Conservation (phyloP, 805 yeast species). For the Torulaspora delbrueckii region DNA sequence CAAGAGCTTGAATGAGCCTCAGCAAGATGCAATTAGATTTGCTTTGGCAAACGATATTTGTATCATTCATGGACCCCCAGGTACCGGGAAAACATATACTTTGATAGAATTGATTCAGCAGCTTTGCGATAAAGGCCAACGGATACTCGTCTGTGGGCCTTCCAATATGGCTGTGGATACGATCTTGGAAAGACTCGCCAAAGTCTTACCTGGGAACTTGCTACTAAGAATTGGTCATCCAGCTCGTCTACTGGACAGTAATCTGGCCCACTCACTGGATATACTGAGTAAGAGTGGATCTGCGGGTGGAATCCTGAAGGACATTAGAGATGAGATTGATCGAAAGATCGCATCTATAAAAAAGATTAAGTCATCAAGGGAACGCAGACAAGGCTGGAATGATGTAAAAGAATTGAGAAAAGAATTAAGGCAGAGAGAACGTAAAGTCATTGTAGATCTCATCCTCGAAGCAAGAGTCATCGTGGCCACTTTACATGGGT, state of each 20-base stretch:
- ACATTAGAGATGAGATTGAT: slow-evolving; percentile 67
- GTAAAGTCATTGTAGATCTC: slow-evolving; percentile 53
- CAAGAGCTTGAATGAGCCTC: slow-evolving; percentile 52
- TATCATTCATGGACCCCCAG: slow-evolving; percentile 74
- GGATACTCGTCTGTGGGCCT: slow-evolving; percentile 88
- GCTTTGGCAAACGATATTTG: slow-evolving; percentile 55
- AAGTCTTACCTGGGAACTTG: slow-evolving; percentile 40
- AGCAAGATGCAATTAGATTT: slow-evolving; percentile 64
- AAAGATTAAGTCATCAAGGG: slow-evolving; percentile 58
- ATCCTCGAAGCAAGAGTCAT: slow-evolving; percentile 62
- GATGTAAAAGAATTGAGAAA: slow-evolving; percentile 64
- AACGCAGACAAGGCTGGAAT: slow-evolving; percentile 60
- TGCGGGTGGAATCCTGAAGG: slow-evolving; percentile 57
- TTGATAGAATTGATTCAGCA: slow-evolving; percentile 77
- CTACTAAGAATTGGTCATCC: slow-evolving; percentile 92
- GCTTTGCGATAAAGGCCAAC: slow-evolving; percentile 46
- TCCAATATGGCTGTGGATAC: slow-evolving; percentile 92
- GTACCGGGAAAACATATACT: slow-evolving; percentile 80
- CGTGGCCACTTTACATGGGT: slow-evolving; percentile 81
- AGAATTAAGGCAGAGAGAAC: slow-evolving; percentile 66
- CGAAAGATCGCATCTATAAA: slow-evolving; percentile 50
- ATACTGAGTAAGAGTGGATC: slow-evolving; percentile 55
- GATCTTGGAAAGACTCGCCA: slow-evolving; percentile 66
- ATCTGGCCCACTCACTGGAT: slow-evolving; percentile 71
- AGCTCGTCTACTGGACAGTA: slow-evolving; percentile 64